Base-by-base conservation (phyloP, 441 rosid species). In the Francoa sonchifolia region DNA sequence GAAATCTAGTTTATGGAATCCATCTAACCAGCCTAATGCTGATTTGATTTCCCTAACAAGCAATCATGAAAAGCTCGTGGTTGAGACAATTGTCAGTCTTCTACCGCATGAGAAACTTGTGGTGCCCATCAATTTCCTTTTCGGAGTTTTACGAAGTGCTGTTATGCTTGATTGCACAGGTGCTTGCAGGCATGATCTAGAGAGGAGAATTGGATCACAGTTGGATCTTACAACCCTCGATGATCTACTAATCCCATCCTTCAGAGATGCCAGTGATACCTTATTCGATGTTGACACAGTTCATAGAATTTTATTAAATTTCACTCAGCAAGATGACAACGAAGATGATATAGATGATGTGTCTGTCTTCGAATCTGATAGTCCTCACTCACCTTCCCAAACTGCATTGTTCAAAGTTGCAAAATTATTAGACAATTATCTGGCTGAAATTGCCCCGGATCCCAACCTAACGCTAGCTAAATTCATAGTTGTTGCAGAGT, bases 381-480 rank as follows among this genome's bases (percentile, higher is more conserved):
- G 86, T 54, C 94, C 82, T 30, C 77, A 47, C 39, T 85, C 96
- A 1, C 95, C 98, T 41, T 73, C 98, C 44, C 95, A 89, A 58
- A 72, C 71, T 8, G 72, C 94, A 14, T 55, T 89, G 67, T 77
- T 68, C 48, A 85, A 84, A 67, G 95, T 89, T 11, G 64, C 92
- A 2, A 89, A 85, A 57, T 68, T 89, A 45, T 84, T 89, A 39
- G 98, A 89, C 57, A 89, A 72, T 56, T 89, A 89, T 50, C 95
- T 89, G 2, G 92, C 94, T 6, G 98, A 89, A 67, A 85, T 89
- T 2, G 96, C 95, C 30, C 87, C 98, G 0, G 98, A 89, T 61
- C 76, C 84, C 38, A 85, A 89, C 51, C 94, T 89, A 55, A 87
- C 82, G 58, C 83, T 89, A 37, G 17, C 78, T 47, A 89, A 89